Conservation (phyloP, 78 protist species). For the Polysphondylium violaceum region DNA sequence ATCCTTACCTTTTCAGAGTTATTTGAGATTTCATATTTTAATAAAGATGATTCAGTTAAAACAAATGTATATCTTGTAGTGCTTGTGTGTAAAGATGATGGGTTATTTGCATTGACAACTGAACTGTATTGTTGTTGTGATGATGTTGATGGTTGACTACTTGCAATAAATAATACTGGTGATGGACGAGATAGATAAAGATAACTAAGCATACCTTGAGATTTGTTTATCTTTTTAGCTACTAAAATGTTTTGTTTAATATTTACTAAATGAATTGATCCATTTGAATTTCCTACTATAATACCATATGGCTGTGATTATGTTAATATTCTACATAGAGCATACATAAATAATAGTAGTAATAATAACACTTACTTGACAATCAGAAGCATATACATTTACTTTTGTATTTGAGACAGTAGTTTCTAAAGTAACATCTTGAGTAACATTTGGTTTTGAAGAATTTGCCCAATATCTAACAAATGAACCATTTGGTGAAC, state of each 20-base stretch:
- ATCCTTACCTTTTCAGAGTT: conserved; percentile 19
- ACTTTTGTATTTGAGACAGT: background rate
- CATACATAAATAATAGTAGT: background rate
- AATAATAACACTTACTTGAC: conserved; percentile 3
- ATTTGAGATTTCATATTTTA: conserved; percentile 53
- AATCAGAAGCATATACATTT: conserved; percentile 4
- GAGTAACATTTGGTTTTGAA: conserved; percentile 26
- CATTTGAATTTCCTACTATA: conserved; percentile 39
- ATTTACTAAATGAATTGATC: conserved; percentile 23
- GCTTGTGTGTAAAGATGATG: background rate
- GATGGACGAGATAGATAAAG: conserved; percentile 30
- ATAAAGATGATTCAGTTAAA: conserved; percentile 38
- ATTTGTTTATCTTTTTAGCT: conserved; percentile 46
- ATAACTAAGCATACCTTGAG: conserved; percentile 45
- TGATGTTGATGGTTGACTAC: background rate
- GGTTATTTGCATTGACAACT: too few species aligned
- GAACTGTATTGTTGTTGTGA: background rate
- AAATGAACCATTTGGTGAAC: conserved; percentile 3
- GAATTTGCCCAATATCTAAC: conserved; percentile 45
- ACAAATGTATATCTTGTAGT: conserved; percentile 1
- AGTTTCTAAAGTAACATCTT: conserved; percentile 35
- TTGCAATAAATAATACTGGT: conserved; percentile 28
- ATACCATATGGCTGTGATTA: conserved; percentile 52
- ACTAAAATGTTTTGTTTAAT: background rate
- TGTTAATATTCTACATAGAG: background rate